phyloP scores from a whole-genome alignment of 768 basidiomycete genomes.

The Termitomyces sp. region DNA sequence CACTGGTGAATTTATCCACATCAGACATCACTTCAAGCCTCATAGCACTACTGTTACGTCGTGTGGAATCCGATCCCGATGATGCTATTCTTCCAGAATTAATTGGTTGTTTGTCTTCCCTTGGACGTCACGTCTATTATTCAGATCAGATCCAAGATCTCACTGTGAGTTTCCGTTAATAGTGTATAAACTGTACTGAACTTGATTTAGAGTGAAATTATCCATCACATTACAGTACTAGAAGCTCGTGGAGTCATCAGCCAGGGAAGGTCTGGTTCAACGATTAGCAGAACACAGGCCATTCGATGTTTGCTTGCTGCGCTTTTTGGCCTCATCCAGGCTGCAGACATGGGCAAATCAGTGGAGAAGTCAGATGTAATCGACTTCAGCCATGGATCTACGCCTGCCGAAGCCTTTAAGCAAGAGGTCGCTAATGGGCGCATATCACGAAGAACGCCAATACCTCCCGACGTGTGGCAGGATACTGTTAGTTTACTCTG shows the following conservation, averaged over 20 bases:
- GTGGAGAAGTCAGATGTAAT: conserved; percentile 30
- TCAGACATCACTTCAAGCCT: conserved; percentile 85
- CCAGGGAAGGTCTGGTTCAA: conserved; percentile 27
- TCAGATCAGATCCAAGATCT: conserved; percentile 95
- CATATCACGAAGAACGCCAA: conserved; percentile 55
- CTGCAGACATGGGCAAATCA: conserved; percentile 42
- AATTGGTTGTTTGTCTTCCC: conserved; percentile 75
- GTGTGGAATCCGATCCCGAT: conserved; percentile 55
- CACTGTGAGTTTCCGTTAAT: conserved; percentile 38
- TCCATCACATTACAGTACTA: conserved; percentile 67
- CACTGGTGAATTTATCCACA: conserved; percentile 87
- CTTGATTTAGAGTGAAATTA: conserved; percentile 58
- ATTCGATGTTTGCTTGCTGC: conserved; percentile 69
- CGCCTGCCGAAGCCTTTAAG: conserved; percentile 26
- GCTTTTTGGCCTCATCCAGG: conserved; percentile 65
- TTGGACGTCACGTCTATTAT: conserved; percentile 92
- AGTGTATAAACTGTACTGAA: background rate
- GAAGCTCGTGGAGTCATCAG: conserved; percentile 60
- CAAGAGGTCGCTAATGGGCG: conserved; percentile 30
- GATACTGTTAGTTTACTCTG: conserved; percentile 85
- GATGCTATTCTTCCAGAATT: conserved; percentile 66
- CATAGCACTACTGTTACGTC: conserved; percentile 67
- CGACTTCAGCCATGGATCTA: conserved; percentile 6
- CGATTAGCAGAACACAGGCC: conserved; percentile 53
- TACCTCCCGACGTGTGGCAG: conserved; percentile 87